Base-by-base conservation (phyloP, 2,329 filamentous ascomycete genomes). In the Trichoderma citrinoviride region DNA sequence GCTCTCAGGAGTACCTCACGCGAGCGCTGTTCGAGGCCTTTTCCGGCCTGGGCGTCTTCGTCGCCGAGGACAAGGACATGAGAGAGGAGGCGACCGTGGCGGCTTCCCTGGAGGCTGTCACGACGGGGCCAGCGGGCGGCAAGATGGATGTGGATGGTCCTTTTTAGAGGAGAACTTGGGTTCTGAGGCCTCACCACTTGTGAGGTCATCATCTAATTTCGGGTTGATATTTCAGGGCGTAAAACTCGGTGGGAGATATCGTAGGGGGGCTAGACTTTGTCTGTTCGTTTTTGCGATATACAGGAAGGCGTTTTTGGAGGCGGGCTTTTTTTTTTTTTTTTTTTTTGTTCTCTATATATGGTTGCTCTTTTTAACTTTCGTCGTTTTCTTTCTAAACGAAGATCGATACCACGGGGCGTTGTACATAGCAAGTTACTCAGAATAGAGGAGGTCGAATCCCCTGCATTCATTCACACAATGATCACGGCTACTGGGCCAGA, bases 11-110 rank as follows among this genome's bases (percentile, higher is more conserved):
- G 74, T 98, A 95, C 73, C 91, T 92, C 71, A 83, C 87, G 7
- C 83, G 93, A 25, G 89, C 91, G 25, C 80, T 99, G 74, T 90
- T 92, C 67, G 93, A 97, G 74, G 93, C 94, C 0, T 98, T 97
- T 77, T 87, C 91, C 0, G 95, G 96, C 0, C 77, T 99, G 66
- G 92, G 91, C 0, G 91, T 96, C 47, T 96, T 96, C 71, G 82
- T 99, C 47, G 89, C 86, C 41, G 92, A 97, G 52, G 93, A 96
- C 73, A 85, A 85, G 76, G 70, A 73, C 2, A 62, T 80, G 50
- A 75, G 71, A 52, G 74, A 73, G 7, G 72, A 77, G 8, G 67
- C 76, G 6, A 74, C 74, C 0, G 71, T 73, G 4, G 77, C 69
- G 0, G 76, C 78, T 1, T 75, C 72, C 27, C 77, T 79, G 54